Evolutionary conservation across 169 alveolate genomes (phyloP).

Genomic region (Eimeria zaria): DNA sequence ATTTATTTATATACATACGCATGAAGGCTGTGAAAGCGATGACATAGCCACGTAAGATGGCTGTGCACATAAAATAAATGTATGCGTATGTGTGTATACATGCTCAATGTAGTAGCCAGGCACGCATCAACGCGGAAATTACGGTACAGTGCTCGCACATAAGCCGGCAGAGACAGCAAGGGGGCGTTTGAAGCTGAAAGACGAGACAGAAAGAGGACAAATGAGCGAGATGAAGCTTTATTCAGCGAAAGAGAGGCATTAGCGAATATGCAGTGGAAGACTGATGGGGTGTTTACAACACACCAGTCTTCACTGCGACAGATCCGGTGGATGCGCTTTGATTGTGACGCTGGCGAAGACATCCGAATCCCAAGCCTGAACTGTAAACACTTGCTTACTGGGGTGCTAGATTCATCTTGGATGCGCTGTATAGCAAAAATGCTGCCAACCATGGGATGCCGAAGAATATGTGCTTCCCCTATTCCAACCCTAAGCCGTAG

Average conservation of each 20-base stretch:
- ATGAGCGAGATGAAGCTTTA: background rate
- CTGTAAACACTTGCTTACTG: background rate
- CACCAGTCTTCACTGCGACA: background rate
- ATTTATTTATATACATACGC: too few relatives aligned
- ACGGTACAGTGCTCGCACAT: background rate
- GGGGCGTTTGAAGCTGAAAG: background rate
- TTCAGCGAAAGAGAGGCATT: background rate
- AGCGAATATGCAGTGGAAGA: background rate
- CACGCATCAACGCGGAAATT: background rate
- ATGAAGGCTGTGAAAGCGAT: too few relatives aligned
- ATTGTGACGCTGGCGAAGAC: background rate
- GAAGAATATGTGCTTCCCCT: background rate
- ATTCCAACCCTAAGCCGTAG: background rate
- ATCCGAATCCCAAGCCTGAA: background rate
- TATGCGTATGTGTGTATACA: background rate
- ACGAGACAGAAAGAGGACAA: background rate
- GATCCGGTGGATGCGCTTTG: background rate
- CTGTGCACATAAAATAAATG: background rate
- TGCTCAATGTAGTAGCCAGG: background rate
- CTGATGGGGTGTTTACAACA: background rate
- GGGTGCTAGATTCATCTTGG: background rate
- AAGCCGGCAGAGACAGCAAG: background rate
- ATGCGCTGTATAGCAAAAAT: background rate
- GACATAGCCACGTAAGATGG: too few relatives aligned
- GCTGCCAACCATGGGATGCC: background rate